Evolutionary conservation across 176 grass and related monocot species (phyloP).

Genomic region (Avena insularis): DNA sequence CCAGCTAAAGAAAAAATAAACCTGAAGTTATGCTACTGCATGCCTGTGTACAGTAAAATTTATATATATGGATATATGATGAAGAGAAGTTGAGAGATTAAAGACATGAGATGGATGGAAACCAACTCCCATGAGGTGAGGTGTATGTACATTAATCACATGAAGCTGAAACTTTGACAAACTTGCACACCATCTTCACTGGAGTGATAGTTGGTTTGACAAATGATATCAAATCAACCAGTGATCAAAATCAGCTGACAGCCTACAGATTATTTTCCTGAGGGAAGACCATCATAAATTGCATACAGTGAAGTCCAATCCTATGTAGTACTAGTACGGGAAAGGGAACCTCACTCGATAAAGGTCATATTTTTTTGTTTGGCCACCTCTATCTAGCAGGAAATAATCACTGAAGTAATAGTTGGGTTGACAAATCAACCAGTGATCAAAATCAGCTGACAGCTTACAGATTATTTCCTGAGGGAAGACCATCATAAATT

Average conservation of each 20-base stretch:
- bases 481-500: background rate
- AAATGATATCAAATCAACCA: background rate
- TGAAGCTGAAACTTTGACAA: background rate
- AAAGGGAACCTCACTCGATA: background rate
- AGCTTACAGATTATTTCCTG: background rate
- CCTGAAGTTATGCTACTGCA: constrained; percentile 1
- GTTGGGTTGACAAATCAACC: background rate
- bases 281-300: background rate
- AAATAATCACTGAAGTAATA: background rate
- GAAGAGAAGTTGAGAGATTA: constrained; percentile 1
- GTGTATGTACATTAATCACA: background rate
- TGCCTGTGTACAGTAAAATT: background rate
- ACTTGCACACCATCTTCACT: background rate
- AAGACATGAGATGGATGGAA: constrained; percentile 2
- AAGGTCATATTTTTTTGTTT: background rate
- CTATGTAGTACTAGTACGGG: background rate
- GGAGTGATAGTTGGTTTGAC: background rate
- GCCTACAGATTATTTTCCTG: background rate
- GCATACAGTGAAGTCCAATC: background rate
- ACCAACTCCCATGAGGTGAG: background rate
- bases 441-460: background rate
- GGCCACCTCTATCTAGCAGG: background rate
- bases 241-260: background rate
- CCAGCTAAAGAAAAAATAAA: constrained; percentile 28
- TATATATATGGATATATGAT: background rate